Conservation (phyloP, 1,284 basidiomycete species). For the Malassezia arunalokei region DNA sequence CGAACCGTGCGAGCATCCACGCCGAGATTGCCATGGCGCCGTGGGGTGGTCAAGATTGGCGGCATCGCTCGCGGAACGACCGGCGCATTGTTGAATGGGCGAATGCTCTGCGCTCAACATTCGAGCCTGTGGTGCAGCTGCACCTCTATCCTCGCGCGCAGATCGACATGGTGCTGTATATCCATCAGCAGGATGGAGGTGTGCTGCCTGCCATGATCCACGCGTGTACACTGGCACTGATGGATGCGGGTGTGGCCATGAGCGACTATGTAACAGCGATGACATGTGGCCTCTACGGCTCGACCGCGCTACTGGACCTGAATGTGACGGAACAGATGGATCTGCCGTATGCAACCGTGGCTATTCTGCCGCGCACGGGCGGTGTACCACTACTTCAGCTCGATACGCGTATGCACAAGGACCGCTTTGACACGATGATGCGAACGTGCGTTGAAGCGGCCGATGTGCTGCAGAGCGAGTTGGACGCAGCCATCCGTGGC, state of each 20-base stretch:
- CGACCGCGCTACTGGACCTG: conserved; percentile 66
- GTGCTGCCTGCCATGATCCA: conserved; percentile 88
- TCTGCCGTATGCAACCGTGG: conserved; percentile 73
- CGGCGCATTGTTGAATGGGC: conserved; percentile 59
- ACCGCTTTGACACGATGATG: conserved; percentile 81
- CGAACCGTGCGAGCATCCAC: conserved; percentile 55
- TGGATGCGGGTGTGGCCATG: conserved; percentile 78
- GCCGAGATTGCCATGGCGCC: conserved; percentile 52
- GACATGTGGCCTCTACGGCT: conserved; percentile 50
- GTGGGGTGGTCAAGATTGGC: conserved; percentile 69
- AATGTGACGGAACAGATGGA: conserved; percentile 79
- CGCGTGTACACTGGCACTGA: conserved; percentile 78
- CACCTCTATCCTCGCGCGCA: conserved; percentile 81
- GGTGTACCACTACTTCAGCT: conserved; percentile 77
- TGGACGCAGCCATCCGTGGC: conserved; percentile 61
- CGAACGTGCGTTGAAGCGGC: conserved; percentile 65
- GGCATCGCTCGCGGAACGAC: conserved; percentile 57
- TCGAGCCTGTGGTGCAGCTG: conserved; percentile 84
- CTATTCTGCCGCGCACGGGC: conserved; percentile 66
- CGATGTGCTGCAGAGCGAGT: conserved; percentile 67
- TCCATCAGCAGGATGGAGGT: conserved; percentile 83
- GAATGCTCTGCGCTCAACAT: conserved; percentile 76
- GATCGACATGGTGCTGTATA: conserved; percentile 84
- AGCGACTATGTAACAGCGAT: conserved; percentile 75
- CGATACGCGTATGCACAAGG: conserved; percentile 86